phyloP scores from a whole-genome alignment of 2,329 filamentous ascomycete species.

The Fusarium fracticaudum region DNA sequence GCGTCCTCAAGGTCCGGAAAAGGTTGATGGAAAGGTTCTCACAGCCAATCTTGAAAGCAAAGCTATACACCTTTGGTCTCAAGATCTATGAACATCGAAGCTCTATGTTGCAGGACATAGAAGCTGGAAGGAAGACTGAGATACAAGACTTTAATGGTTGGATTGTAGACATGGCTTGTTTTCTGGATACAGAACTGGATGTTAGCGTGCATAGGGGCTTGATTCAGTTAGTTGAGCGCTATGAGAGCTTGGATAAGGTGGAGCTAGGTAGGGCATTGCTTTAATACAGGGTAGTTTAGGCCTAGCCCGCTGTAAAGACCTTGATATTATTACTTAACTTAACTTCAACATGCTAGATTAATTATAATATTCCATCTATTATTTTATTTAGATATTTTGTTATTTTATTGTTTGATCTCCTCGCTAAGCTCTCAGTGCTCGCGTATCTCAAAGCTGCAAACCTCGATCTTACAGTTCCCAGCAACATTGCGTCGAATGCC shows the following conservation, averaged over 20 bases:
- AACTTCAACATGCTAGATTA: accelerated
- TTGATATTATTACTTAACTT: neutral
- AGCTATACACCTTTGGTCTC: neutral
- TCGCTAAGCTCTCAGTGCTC: accelerated
- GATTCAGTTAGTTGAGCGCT: neutral
- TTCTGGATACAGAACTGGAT: neutral
- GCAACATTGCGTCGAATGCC: accelerated
- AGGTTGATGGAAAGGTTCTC: neutral
- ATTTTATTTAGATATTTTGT: neutral
- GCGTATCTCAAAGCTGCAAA: accelerated
- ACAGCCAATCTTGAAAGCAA: neutral
- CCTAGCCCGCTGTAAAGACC: accelerated
- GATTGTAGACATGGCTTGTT: slow-evolving; percentile 1
- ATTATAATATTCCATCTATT: neutral
- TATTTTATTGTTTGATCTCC: accelerated
- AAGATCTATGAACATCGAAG: slow-evolving; percentile 8
- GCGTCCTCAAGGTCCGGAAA: neutral
- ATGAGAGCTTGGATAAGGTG: neutral
- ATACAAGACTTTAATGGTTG: slow-evolving; percentile 3
- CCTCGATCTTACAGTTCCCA: accelerated
- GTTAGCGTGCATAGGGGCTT: neutral
- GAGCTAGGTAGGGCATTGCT: neutral
- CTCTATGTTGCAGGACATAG: slow-evolving; percentile 3
- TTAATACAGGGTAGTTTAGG: neutral
- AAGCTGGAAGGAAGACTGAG: neutral